Base-by-base conservation (phyloP, 805 yeast species). In the Saccharomycopsis fodiens region DNA sequence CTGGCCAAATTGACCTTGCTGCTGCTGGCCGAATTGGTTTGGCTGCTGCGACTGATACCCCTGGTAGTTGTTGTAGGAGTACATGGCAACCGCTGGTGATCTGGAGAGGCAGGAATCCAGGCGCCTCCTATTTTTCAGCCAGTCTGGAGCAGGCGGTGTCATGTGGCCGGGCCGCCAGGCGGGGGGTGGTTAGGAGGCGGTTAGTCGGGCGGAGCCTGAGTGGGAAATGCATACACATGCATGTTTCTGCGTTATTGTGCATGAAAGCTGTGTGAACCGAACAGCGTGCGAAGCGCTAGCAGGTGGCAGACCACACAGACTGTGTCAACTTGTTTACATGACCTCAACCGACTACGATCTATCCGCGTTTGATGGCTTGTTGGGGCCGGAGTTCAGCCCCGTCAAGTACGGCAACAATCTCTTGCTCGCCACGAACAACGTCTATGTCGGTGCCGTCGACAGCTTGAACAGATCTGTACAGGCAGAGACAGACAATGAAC, bases 1-100 rank as follows among this genome's bases (percentile, higher is more conserved):
- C 34, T 44, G 53, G 27, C 47, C 54, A 35, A 42, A 51, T 45
- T 42, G 51, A 13, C 46, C 56, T 46, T 55, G 59, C 15, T 50
- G 38, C 39, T 48, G 49, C 30, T 22, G 42, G 36, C 37, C 45
- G 10, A 44, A 44, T 36, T 51, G 55, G 40, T 36, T 32, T 10
- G 8, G 19, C 36, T 32, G 36, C 15, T 32, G 36, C 19, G 36
- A 32, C 20, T 32, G 36, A 19, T 10, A 32, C 20, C 36, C 36
- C 12, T 19, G 19, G 36, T 32, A 32, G 36, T 17, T 32, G 20
- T 32, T 32, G 20, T 32, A 32, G 19, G 36, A 19, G 15, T 32
- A 32, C 36, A 32, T 32, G 20, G 8, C 15, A 7, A 5, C 36
- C 17, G 15, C 10, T 5, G 36, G 15, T 32, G 36, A 32, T 32